Conservation (phyloP, 2,329 filamentous ascomycete genomes). For the Dryadomyces quercus-mongolicae region DNA sequence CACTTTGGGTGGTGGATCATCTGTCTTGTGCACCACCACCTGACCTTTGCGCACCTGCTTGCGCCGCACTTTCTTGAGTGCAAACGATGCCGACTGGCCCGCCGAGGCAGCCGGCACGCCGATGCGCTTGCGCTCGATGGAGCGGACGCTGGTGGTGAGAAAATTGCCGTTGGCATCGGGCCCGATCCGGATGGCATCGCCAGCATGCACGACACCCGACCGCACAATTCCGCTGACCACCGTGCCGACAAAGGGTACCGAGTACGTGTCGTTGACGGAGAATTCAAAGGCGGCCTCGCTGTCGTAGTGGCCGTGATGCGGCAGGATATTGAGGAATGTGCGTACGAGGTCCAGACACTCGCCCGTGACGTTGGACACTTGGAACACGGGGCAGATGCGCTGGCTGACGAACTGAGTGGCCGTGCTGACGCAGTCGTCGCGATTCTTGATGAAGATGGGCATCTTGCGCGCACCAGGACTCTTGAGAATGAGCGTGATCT, state of each 20-base stretch:
- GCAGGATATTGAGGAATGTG: conserved; percentile 87
- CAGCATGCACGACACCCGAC: conserved; percentile 72
- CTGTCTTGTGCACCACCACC: conserved; percentile 81
- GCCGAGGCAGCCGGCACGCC: conserved; percentile 77
- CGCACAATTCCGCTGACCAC: conserved; percentile 93
- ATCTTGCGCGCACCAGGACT: conserved; percentile 90
- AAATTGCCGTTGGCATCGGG: conserved; percentile 89
- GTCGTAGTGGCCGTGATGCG: conserved; percentile 89
- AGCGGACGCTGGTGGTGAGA: conserved; percentile 71
- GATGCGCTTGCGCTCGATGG: conserved; percentile 90
- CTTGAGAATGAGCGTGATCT: conserved; percentile 86
- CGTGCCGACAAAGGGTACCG: conserved; percentile 90
- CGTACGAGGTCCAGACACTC: conserved; percentile 82
- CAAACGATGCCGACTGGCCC: conserved; percentile 87
- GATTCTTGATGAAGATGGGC: conserved; percentile 85
- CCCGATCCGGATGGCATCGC: conserved; percentile 80
- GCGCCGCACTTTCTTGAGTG: conserved; percentile 71
- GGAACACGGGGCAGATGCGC: conserved; percentile 92
- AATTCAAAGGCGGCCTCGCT: conserved; percentile 83
- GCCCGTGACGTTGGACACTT: conserved; percentile 95
- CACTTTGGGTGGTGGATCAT: conserved; percentile 59
- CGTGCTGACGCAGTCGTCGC: conserved; percentile 87
- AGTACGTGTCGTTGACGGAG: conserved; percentile 94
- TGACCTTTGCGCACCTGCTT: conserved; percentile 96
- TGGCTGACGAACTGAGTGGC: conserved; percentile 92